Conservation (phyloP, 257 asterid genomes). For the Nicotiana tabacum region DNA sequence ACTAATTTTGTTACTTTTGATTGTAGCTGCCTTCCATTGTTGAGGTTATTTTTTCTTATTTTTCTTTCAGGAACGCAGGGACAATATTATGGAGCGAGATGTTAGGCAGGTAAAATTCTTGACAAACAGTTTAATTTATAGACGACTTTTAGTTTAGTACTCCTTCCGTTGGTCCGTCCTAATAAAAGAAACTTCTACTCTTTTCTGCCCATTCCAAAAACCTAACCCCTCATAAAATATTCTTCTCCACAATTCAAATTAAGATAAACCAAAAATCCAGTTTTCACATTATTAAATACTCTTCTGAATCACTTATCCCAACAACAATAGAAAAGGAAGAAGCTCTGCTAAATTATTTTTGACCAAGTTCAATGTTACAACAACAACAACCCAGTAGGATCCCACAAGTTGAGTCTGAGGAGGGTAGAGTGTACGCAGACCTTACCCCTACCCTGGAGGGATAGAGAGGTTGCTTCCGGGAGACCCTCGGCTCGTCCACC, state of each 20-base stretch:
- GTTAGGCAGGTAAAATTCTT: slow-evolving; percentile 68
- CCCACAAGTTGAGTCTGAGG: too few species aligned
- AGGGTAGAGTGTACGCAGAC: too few species aligned
- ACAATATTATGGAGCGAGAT: slow-evolving; percentile 50
- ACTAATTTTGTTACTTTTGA: neutral
- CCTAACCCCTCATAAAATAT: neutral
- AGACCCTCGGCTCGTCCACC: neutral
- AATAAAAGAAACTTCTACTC: neutral
- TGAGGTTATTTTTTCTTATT: neutral
- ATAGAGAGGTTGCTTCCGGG: too few species aligned
- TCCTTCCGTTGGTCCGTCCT: neutral
- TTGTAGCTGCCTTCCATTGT: neutral
- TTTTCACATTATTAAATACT: neutral
- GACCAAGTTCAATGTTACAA: neutral
- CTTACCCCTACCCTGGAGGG: too few species aligned
- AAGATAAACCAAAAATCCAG: neutral
- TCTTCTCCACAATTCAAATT: neutral
- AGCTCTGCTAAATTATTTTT: neutral
- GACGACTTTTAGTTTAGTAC: neutral
- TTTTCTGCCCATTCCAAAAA: neutral
- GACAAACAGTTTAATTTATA: neutral
- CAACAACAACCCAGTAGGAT: too few species aligned
- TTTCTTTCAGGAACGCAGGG: slow-evolving; percentile 44
- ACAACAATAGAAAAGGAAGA: too few species aligned
- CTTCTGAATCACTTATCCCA: neutral